Evolutionary conservation across 257 asterid species (phyloP), one percentile per base, ranked within the genome.

Genomic region (Lycium barbarum): DNA sequence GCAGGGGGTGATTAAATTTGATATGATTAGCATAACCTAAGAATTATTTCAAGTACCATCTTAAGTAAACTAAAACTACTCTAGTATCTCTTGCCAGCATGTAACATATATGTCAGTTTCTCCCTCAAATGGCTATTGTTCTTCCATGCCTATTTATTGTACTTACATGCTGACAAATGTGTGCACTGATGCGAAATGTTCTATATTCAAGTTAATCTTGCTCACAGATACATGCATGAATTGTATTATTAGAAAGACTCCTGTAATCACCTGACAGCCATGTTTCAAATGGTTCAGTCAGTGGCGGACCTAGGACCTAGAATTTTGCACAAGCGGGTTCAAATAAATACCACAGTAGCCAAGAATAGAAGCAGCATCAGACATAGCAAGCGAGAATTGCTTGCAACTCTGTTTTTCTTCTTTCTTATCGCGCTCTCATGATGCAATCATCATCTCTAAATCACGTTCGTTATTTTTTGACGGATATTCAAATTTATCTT

Each of bases 101-200:
- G 61, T 22, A 51, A 13, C 22, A 26, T 54, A 76, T 51, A 22
- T 76, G 61, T 13, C 14, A 76, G 82, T 76, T 33, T 51, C 63
- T 51, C 22, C 47, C 22, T 14, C 82, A 76, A 76, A 12, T 51
- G 82, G 20, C 61, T 26, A 51, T 51, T 51, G 47, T 51, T 76
- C 63, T 13, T 51, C 63, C 62, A 13, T 76, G 63, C 26, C 11
- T 51, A 49, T 7, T 76, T 15, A 15, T 76, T 51, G 47, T 13
- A 20, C 51, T 76, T 76, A 13, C 22, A 76, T 76, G 82, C 45
- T 76, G 63, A 26, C 45, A 51, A 45, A 73, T 49, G 40, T 45
- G 59, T 74, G 22, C 47, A 76, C 43, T 51, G 80, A 45, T 76
- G 82, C 47, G 5, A 51, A 63, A 76, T 76, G 82, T 53, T 33